Percentiles rank a stretch among this genome's conserved stretches.
Conservation (phyloP, 2,329 filamentous ascomycete species). For the Xylaria sp. region DNA sequence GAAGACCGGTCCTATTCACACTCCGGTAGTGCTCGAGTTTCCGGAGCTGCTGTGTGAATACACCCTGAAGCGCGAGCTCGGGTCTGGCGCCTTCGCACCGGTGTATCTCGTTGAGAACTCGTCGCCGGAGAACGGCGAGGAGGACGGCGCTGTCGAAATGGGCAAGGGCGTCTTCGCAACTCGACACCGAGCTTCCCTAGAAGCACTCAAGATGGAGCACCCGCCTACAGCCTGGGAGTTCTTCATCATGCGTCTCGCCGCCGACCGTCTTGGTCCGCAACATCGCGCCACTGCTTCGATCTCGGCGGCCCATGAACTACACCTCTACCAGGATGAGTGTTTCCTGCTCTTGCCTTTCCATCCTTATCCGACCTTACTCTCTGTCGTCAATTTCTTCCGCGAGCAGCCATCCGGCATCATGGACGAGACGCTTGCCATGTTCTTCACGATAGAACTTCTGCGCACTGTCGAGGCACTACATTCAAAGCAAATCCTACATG, state of each 20-base stretch:
- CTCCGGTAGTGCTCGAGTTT: slow-evolving; percentile 75
- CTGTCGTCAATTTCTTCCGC: slow-evolving; percentile 88
- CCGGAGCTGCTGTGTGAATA: slow-evolving; percentile 74
- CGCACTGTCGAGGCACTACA: slow-evolving; percentile 91
- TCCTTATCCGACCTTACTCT: slow-evolving; percentile 91
- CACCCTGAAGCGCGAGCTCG: slow-evolving; percentile 84
- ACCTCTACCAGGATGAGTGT: slow-evolving; percentile 89
- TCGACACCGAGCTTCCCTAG: slow-evolving; percentile 68
- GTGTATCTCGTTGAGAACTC: slow-evolving; percentile 90
- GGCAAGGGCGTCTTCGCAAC: slow-evolving; percentile 70
- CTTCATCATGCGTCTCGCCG: slow-evolving; percentile 88
- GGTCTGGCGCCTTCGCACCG: slow-evolving; percentile 92
- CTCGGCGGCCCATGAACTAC: slow-evolving; percentile 87
- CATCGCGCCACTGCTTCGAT: slow-evolving; percentile 81
- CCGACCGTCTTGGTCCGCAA: slow-evolving; percentile 77
- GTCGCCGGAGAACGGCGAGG: slow-evolving; percentile 59
- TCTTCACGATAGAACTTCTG: slow-evolving; percentile 91
- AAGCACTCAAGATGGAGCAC: slow-evolving; percentile 95
- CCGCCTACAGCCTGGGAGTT: slow-evolving; percentile 95
- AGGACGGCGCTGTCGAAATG: slow-evolving; percentile 62
- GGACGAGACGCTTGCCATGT: slow-evolving; percentile 94
- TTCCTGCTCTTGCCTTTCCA: slow-evolving; percentile 90
- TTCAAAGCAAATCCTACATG: slow-evolving; percentile 81
- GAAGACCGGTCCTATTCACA: slow-evolving; percentile 66
- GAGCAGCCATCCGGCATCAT: slow-evolving; percentile 78